These are phyloP conservation scores for Wickerhamomyces silvicola DNA, from an alignment of 805 yeast species.

Conservation along the genomic window DNA sequence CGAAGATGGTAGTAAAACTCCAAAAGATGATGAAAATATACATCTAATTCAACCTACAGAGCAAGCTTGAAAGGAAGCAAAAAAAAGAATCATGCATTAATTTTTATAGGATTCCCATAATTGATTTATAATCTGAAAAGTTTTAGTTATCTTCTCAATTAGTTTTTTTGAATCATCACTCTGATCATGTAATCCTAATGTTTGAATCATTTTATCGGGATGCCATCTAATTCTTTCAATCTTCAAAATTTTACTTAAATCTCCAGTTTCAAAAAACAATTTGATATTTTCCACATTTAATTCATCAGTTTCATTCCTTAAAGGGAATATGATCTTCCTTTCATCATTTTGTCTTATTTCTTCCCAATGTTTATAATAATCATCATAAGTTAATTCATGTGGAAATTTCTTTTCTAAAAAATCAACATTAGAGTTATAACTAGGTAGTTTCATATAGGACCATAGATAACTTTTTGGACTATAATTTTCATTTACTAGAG, in stretches of 20 bases:
- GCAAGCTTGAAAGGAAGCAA: not conserved
- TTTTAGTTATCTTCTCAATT: conserved; percentile 28
- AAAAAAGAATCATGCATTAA: no score
- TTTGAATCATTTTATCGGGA: conserved; percentile 53
- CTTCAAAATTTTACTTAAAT: conserved; percentile 24
- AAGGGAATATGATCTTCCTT: conserved; percentile 19
- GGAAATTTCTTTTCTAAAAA: not conserved
- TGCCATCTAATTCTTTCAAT: conserved; percentile 62
- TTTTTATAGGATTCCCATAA: no score
- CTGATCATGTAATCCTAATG: conserved; percentile 13
- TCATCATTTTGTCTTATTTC: conserved; percentile 6
- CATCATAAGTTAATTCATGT: conserved; percentile 4
- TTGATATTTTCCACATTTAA: conserved; percentile 8
- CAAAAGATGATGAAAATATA: not conserved
- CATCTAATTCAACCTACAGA: no score
- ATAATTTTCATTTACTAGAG: not conserved
- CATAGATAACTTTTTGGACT: conserved; percentile 12
- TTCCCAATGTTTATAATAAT: conserved; percentile 26
- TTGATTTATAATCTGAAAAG: conserved; percentile 37
- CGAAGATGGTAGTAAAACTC: conserved; percentile 1
- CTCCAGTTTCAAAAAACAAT: conserved; percentile 10
- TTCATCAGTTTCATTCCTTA: conserved; percentile 29
- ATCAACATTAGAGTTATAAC: conserved; percentile 3
- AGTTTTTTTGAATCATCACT: conserved; percentile 5
- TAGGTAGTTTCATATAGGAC: conserved; percentile 17